Conservation (phyloP, 768 basidiomycete species). For the Rhizopogon sp. region DNA sequence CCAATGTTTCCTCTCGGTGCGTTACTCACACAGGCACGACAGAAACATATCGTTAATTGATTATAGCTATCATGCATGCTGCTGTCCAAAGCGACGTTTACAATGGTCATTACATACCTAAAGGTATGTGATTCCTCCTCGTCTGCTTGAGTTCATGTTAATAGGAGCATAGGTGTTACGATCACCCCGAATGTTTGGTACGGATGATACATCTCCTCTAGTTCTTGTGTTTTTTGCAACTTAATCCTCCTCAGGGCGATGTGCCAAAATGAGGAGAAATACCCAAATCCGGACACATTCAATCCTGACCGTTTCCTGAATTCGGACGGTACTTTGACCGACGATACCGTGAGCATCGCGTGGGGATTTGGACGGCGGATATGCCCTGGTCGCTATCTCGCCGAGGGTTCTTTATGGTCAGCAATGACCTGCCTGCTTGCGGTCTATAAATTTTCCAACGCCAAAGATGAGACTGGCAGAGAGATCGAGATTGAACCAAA, state of each 20-base stretch:
- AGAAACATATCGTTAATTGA: not conserved
- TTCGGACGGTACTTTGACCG: not conserved
- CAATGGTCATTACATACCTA: slow-evolving; percentile 31
- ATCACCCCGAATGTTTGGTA: slow-evolving; percentile 4
- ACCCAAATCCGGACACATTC: slow-evolving; percentile 26
- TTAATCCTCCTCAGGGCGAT: slow-evolving; percentile 26
- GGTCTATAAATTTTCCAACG: slow-evolving; percentile 4
- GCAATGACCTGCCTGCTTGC: slow-evolving; percentile 4
- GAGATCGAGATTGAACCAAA: slow-evolving; percentile 3
- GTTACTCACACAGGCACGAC: not conserved
- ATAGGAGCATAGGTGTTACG: not conserved
- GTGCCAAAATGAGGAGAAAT: slow-evolving; percentile 30
- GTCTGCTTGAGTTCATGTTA: not conserved
- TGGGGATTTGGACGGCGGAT: slow-evolving; percentile 11
- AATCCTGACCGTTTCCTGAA: slow-evolving; percentile 29
- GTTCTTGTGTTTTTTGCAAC: not conserved
- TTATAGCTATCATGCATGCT: slow-evolving; percentile 5
- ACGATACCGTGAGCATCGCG: not conserved
- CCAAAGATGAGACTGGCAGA: slow-evolving; percentile 2
- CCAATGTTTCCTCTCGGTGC: slow-evolving; percentile 1
- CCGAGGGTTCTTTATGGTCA: slow-evolving; percentile 4
- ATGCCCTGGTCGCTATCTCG: slow-evolving; percentile 7
- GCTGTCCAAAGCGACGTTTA: slow-evolving; percentile 5
- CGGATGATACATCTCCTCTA: not conserved
- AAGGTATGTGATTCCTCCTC: slow-evolving; percentile 10